Evolutionary conservation across 495 filamentous ascomycete species (phyloP).

Genomic region (Xylaria acuta): DNA sequence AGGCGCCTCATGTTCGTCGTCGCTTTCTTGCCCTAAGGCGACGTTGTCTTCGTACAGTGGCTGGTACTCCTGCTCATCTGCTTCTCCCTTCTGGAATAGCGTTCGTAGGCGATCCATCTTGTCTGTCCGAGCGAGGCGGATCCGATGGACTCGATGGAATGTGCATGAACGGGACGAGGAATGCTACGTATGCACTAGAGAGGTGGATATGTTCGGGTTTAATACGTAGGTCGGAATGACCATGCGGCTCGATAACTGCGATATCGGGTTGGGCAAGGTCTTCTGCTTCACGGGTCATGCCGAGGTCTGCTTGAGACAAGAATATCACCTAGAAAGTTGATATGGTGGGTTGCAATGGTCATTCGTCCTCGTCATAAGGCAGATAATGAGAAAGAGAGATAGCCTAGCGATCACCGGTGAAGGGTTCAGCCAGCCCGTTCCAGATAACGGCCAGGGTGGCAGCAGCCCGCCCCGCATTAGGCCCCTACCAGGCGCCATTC

Average conservation of each 20-base stretch:
- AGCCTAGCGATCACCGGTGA: slow-evolving; percentile 11
- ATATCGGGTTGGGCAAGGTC: background rate
- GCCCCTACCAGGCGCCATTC: background rate
- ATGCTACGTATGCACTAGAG: background rate
- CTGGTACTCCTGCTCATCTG: slow-evolving; percentile 60
- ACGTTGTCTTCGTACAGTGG: slow-evolving; percentile 56
- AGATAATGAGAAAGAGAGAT: slow-evolving; percentile 4
- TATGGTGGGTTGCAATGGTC: slow-evolving; percentile 8
- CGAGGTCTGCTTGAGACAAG: background rate
- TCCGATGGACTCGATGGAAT: slow-evolving; percentile 6
- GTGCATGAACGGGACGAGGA: background rate
- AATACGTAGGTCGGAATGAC: slow-evolving; percentile 2
- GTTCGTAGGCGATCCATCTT: slow-evolving; percentile 57
- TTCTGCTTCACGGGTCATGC: background rate
- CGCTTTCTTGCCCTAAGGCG: slow-evolving; percentile 35
- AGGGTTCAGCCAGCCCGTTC: slow-evolving; percentile 10
- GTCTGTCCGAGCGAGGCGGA: slow-evolving; percentile 20
- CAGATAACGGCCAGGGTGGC: slow-evolving; percentile 14
- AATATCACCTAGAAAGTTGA: background rate
- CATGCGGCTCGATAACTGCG: background rate
- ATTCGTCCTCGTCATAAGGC: slow-evolving; percentile 14
- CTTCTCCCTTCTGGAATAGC: slow-evolving; percentile 47
- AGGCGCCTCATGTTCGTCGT: slow-evolving; percentile 41
- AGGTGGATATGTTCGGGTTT: slow-evolving; percentile 18
- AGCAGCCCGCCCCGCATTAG: background rate